These are phyloP conservation scores for Hyphopichia fennica DNA, from an alignment of 1,139 yeast genomes.

Conservation along the genomic window DNA sequence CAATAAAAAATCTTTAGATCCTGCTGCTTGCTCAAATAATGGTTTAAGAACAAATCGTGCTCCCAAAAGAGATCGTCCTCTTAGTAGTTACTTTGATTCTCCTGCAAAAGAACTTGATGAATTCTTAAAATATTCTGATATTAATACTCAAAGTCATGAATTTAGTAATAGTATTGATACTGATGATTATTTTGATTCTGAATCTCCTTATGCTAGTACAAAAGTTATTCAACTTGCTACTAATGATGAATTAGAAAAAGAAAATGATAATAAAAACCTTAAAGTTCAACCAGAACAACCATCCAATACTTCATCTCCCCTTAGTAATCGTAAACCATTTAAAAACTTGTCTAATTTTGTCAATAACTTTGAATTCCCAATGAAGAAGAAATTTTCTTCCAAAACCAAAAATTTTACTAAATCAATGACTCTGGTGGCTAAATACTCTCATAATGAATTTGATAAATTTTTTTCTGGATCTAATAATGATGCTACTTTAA, in stretches of 20 bases:
- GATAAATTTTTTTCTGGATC: constrained; percentile 4
- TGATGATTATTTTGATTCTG: background rate
- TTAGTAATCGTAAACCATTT: constrained; percentile 24
- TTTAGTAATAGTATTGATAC: no score
- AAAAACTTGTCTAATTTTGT: constrained; percentile 26
- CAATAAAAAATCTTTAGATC: background rate
- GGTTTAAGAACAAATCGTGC: constrained; percentile 1
- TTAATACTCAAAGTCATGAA: background rate
- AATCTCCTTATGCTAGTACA: background rate
- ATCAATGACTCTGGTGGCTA: constrained; percentile 20
- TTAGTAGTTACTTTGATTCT: constrained; percentile 12
- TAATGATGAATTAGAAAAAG: no score
- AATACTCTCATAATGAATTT: constrained; percentile 7
- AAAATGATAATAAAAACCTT: background rate
- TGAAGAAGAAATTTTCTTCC: constrained; percentile 20
- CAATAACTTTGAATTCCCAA: constrained; percentile 13
- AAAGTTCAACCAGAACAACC: background rate
- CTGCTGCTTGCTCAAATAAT: background rate
- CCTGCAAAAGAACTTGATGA: constrained; percentile 5
- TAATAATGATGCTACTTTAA: background rate
- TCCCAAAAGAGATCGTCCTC: constrained; percentile 13
- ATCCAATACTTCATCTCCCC: constrained; percentile 14
- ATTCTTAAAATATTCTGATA: constrained; percentile 1
- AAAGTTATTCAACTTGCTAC: background rate
- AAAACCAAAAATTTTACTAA: constrained; percentile 19